A percentile compares a stretch with the other conserved stretches of the same genome.
Evolutionary conservation across 2,329 filamentous ascomycete genomes (phyloP).

Genomic region (Talaromyces sp.): DNA sequence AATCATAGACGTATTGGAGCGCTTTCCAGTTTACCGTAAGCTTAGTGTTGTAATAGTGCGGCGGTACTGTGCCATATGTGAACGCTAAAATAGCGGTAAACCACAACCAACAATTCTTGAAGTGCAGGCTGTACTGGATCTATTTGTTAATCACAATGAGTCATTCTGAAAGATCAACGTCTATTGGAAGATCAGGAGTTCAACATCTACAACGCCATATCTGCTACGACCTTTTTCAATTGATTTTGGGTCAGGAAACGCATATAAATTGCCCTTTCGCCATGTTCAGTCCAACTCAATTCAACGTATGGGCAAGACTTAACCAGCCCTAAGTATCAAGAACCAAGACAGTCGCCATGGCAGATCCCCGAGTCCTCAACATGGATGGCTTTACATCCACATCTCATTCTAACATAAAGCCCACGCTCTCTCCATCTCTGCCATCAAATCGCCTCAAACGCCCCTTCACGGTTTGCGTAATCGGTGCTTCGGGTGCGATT

Average conservation of each 20-base stretch:
- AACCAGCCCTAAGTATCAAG: neutral
- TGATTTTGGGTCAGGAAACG: neutral
- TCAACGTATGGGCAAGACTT: neutral
- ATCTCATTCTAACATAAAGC: neutral
- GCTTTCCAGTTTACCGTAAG: no score
- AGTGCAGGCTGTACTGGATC: neutral
- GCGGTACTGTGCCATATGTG: neutral
- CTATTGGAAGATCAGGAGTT: neutral
- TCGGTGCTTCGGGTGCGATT: constrained; percentile 34
- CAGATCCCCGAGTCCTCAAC: constrained; percentile 20
- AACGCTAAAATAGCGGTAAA: neutral
- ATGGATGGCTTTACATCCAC: constrained; percentile 18
- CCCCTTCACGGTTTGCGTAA: constrained; percentile 30
- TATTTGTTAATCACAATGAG: constrained; percentile 6
- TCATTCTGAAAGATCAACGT: constrained; percentile 1
- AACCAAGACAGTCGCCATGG: neutral
- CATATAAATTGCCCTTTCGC: neutral
- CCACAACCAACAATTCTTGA: neutral
- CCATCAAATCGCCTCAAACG: constrained; percentile 20
- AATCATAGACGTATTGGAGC: neutral
- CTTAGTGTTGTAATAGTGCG: neutral
- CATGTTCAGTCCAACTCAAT: neutral
- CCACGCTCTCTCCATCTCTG: constrained; percentile 12
- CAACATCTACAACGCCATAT: neutral
- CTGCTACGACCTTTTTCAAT: neutral